Evolutionary conservation across 140 eudicot genomes (phyloP), one percentile per base, ranked within the genome.

Genomic region (Oenanthe javanica): DNA sequence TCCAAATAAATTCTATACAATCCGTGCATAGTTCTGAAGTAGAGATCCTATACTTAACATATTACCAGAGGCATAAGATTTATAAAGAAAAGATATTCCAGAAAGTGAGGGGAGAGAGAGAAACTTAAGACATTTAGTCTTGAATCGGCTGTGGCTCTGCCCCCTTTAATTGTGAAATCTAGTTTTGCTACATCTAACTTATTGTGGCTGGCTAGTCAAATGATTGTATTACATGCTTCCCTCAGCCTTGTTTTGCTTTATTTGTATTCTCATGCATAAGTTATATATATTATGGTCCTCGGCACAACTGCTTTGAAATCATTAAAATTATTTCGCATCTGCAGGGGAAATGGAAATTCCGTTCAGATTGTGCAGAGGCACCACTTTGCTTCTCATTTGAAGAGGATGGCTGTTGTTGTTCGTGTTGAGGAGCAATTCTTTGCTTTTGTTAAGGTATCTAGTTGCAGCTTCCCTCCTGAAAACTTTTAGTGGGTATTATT

Each of bases 351-450:
- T 78, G 96, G 93, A 43, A 77, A 85, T 86, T n/a, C 84, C 14
- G 97, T 95, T 71, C 99, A 95, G 87, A 95, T 95, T 80, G 91
- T 95, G 76, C 99, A 95, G 80, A 92, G 99, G 78, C 92, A 95
- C 83, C 97, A 90, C 85, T 95, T 95, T 80, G 99, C 99, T 11
- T 95, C 99, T 78, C 91, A 95, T 83, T 88, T 95, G 52, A 95
- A 95, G 88, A 89, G 99, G 81, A 95, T 95, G 99, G 91, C 97
- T 9, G 99, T 95, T 85, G 92, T 92, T 64, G 97, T 91, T 78
- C 99, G 99, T 81, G 84, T 91, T 46, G 92, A 95, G 84, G 99
- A 95, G 86, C 89, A 92, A 45, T 95, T 92, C 80, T 87, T 85
- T 79, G 90, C 92, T 40, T 95, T 95, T 80, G 97, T 95, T 74